phyloP scores from a whole-genome alignment of 306 rosid genomes.

The Parietaria judaica region DNA sequence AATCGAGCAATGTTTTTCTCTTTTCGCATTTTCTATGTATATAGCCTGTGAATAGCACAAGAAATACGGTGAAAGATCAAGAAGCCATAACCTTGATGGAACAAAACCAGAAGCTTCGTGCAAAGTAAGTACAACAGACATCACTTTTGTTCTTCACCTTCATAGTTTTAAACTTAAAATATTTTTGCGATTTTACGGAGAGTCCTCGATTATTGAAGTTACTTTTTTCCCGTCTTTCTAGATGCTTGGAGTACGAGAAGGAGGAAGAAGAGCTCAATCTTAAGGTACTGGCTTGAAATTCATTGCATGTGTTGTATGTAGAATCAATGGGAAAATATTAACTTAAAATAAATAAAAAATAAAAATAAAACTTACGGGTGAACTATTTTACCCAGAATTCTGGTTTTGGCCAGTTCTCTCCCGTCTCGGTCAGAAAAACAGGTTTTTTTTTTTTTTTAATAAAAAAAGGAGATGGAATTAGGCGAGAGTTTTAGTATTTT shows the following conservation, averaged over 20 bases:
- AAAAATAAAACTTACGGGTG: no score
- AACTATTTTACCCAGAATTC: no score
- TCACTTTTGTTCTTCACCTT: background rate
- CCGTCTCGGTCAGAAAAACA: no score
- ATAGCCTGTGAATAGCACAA: slow-evolving; percentile 25
- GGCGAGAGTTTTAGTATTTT: no score
- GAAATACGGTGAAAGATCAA: slow-evolving; percentile 27
- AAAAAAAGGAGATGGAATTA: no score
- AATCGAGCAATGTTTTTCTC: background rate
- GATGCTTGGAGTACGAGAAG: slow-evolving; percentile 51
- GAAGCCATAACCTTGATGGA: slow-evolving; percentile 41
- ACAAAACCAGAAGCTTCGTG: slow-evolving; percentile 48
- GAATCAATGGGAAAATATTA: no score
- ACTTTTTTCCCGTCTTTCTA: slow-evolving; percentile 23
- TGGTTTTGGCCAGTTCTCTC: no score
- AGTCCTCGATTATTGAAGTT: no score
- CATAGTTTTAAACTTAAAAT: background rate
- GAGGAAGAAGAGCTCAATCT: slow-evolving; percentile 39
- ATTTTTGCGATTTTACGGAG: no score
- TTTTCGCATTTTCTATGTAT: slow-evolving; percentile 3
- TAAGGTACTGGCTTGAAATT: slow-evolving; percentile 41
- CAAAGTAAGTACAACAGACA: slow-evolving; percentile 41
- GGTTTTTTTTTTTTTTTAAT: no score
- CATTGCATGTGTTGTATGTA: background rate
- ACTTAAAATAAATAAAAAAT: no score